Evolutionary conservation across 2,329 filamentous ascomycete genomes (phyloP).

Genomic region (Dendryphion nanum): DNA sequence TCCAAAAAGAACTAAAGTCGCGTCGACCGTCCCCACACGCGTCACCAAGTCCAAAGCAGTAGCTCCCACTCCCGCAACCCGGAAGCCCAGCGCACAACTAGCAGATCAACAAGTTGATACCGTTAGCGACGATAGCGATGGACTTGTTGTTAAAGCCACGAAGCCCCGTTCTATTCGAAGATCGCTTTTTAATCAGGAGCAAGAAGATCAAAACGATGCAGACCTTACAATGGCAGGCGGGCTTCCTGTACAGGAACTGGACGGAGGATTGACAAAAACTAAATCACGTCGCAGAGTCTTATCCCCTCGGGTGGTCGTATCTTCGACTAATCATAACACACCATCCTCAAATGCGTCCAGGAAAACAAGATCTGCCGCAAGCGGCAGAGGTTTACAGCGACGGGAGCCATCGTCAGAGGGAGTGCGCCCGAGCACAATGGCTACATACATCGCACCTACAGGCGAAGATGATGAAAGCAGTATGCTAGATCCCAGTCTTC

Average conservation of each 20-base stretch:
- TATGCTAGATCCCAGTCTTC: conserved; percentile 28
- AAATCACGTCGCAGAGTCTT: conserved; percentile 16
- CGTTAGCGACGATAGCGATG: conserved; percentile 39
- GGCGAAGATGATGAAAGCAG: conserved; percentile 23
- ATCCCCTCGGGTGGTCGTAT: not conserved
- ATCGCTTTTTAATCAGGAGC: conserved; percentile 17
- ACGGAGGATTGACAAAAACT: conserved; percentile 1
- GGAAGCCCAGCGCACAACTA: not conserved
- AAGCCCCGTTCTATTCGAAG: conserved; percentile 10
- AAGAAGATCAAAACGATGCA: conserved; percentile 17
- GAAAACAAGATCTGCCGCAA: not conserved
- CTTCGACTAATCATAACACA: conserved; percentile 6
- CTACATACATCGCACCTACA: not conserved
- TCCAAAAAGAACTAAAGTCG: conserved; percentile 37
- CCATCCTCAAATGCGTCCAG: conserved; percentile 18
- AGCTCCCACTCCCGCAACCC: no score
- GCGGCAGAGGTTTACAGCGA: no score
- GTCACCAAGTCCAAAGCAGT: conserved; percentile 9
- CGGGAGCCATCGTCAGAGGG: not conserved
- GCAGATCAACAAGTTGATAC: conserved; percentile 16
- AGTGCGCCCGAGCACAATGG: not conserved
- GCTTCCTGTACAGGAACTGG: conserved; percentile 21
- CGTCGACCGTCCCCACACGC: conserved; percentile 25
- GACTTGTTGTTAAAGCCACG: conserved; percentile 29
- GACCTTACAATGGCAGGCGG: conserved; percentile 38